Evolutionary conservation across 768 basidiomycete species (phyloP).

Genomic region (Mycena kentingensis): DNA sequence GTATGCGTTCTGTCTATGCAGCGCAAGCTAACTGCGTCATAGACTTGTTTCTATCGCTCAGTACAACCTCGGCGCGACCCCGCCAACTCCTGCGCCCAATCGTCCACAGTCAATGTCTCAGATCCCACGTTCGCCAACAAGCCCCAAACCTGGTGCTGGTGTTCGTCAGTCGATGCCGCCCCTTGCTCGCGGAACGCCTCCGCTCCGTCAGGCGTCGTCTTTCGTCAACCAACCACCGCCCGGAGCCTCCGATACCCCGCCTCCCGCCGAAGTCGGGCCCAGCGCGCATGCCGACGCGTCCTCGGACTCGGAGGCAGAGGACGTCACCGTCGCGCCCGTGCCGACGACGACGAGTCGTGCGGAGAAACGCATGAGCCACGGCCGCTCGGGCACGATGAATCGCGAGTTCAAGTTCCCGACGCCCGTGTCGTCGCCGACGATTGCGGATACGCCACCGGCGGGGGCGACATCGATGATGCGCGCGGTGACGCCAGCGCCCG

Average conservation of each 20-base stretch:
- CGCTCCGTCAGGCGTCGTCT: conserved; percentile 40
- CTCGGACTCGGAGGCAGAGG: conserved; percentile 35
- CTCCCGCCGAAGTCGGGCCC: conserved; percentile 53
- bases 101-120: conserved; percentile 82
- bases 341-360: conserved; percentile 24
- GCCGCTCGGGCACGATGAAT: conserved; percentile 79
- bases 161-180: conserved; percentile 73
- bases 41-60: conserved; percentile 87
- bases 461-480: conserved; percentile 15
- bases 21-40: neutral
- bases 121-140: conserved; percentile 48
- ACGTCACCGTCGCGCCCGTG: conserved; percentile 31
- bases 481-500: conserved; percentile 63
- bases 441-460: conserved; percentile 31
- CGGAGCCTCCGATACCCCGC: conserved; percentile 30
- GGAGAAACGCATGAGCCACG: conserved; percentile 47
- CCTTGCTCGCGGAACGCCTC: conserved; percentile 49
- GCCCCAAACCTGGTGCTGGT: conserved; percentile 37
- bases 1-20: conserved; percentile 25
- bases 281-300: conserved; percentile 32
- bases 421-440: conserved; percentile 35
- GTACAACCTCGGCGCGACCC: conserved; percentile 78
- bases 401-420: conserved; percentile 71
- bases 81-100: conserved; percentile 47
- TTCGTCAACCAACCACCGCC: conserved; percentile 43